These are phyloP conservation scores for Vararia minispora DNA, from an alignment of 768 basidiomycete species.

Conservation along the genomic window DNA sequence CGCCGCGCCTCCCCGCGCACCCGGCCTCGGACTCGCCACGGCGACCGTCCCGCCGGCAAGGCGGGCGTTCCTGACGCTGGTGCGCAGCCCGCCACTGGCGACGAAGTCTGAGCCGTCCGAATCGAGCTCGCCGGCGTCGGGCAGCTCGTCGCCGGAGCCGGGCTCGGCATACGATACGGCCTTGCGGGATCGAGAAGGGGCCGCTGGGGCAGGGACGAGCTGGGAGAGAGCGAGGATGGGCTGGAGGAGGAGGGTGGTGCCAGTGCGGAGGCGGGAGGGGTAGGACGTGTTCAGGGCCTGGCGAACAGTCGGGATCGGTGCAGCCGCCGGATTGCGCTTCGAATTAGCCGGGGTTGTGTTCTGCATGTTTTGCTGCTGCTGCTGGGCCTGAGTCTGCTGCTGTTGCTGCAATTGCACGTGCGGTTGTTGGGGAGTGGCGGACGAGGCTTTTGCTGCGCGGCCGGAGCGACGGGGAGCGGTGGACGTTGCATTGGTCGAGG, in stretches of 20 bases:
- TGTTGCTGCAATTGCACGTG: too few species aligned
- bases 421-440: slow-evolving; percentile 20
- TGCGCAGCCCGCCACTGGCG: slow-evolving; percentile 50
- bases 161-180: slow-evolving; percentile 82
- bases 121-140: slow-evolving; percentile 72
- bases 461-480: slow-evolving; percentile 21
- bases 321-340: slow-evolving; percentile 2
- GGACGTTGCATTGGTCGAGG: slow-evolving; percentile 13
- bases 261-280: slow-evolving; percentile 82
- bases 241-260: slow-evolving; percentile 83
- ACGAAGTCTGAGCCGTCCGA: slow-evolving; percentile 79
- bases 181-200: slow-evolving; percentile 45
- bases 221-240: slow-evolving; percentile 45
- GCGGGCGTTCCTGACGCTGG: slow-evolving; percentile 30
- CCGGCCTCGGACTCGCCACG: slow-evolving; percentile 44
- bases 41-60: slow-evolving; percentile 22
- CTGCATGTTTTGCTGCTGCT: slow-evolving; percentile 16
- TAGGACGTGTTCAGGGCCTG: slow-evolving; percentile 82
- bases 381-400: too few species aligned
- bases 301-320: slow-evolving; percentile 36
- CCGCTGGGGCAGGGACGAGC: slow-evolving; percentile 23
- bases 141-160: slow-evolving; percentile 71
- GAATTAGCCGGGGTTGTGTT: slow-evolving; percentile 41
- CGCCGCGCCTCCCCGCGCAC: slow-evolving; percentile 21
- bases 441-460: slow-evolving; percentile 15